A percentile compares a stretch with the other conserved stretches of the same genome.
These are phyloP conservation scores for Exophiala calicioides DNA, from an alignment of 2,329 filamentous ascomycete genomes.

Conservation along the genomic window DNA sequence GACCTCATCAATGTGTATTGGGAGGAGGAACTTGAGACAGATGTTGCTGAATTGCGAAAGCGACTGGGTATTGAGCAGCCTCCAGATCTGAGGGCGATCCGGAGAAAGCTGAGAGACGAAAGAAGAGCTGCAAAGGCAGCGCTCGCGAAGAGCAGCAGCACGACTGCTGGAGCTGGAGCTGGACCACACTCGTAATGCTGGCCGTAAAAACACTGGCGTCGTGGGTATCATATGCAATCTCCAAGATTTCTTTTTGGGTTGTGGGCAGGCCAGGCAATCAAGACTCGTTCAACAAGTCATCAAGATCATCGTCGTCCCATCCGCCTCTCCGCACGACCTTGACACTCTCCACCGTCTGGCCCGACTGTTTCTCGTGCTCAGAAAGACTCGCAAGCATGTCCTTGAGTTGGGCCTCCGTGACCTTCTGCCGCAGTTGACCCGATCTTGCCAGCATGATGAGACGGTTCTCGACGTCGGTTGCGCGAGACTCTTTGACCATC, in stretches of 20 bases:
- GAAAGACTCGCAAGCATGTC: conserved; percentile 66
- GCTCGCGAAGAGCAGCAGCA: conserved; percentile 15
- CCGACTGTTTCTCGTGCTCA: conserved; percentile 52
- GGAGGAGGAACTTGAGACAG: conserved; percentile 88
- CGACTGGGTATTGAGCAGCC: conserved; percentile 84
- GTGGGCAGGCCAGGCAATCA: conserved; percentile 11
- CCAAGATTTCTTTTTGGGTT: conserved; percentile 3
- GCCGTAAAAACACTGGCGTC: background rate
- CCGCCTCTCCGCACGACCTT: conserved; percentile 79
- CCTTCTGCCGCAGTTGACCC: conserved; percentile 82
- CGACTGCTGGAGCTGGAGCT: background rate
- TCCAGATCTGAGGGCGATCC: conserved; percentile 77
- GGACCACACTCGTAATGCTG: too few relatives aligned
- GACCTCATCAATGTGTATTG: conserved; percentile 96
- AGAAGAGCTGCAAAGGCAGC: conserved; percentile 64
- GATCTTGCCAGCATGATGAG: conserved; percentile 87
- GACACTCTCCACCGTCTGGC: conserved; percentile 75
- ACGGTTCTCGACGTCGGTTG: conserved; percentile 85
- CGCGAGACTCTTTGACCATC: conserved; percentile 90
- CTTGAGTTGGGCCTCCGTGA: conserved; percentile 91
- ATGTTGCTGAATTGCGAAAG: conserved; percentile 72
- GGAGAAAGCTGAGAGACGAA: conserved; percentile 69
- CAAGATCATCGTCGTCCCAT: conserved; percentile 74
- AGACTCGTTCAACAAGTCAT: conserved; percentile 29
- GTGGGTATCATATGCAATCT: conserved; percentile 26